phyloP scores from a whole-genome alignment of 139 green algal genomes.

The Coelastrella sp. region DNA sequence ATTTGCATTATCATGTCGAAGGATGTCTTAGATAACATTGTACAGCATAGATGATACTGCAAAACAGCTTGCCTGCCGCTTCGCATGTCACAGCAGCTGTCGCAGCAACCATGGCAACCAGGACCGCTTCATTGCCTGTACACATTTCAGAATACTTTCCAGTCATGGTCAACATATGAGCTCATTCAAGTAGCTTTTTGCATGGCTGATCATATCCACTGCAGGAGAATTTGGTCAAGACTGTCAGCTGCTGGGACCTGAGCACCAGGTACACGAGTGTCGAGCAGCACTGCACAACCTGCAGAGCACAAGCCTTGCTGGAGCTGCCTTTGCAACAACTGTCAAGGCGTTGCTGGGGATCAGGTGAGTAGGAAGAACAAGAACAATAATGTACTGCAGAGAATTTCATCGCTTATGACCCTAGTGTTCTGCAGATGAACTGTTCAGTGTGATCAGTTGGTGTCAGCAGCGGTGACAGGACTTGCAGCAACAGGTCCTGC shows the following conservation, averaged over 20 bases:
- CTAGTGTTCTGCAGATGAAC: not conserved
- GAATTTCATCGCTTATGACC: too few relatives aligned
- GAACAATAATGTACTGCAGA: too few relatives aligned
- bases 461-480: not conserved
- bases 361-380: not conserved
- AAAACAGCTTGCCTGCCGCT: too few relatives aligned
- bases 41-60: too few relatives aligned
- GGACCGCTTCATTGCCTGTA: too few relatives aligned
- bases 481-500: not conserved
- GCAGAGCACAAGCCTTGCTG: slow-evolving; percentile 4
- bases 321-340: slow-evolving; percentile 20
- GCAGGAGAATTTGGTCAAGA: slow-evolving; percentile 64
- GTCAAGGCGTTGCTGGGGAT: slow-evolving; percentile 32
- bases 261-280: slow-evolving; percentile 58
- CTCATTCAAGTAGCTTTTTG: not conserved
- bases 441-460: not conserved
- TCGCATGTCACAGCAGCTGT: not conserved
- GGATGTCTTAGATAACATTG: too few relatives aligned
- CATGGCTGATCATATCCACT: not conserved
- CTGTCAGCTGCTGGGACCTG: slow-evolving; percentile 43
- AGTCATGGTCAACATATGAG: not conserved
- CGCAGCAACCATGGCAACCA: too few relatives aligned
- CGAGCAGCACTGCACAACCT: slow-evolving; percentile 57
- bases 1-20: too few relatives aligned
- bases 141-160: too few relatives aligned